A percentile compares a stretch with the other conserved stretches of the same genome.
Evolutionary conservation across 2,329 filamentous ascomycete species (phyloP).

Genomic region (Alternaria dauci): DNA sequence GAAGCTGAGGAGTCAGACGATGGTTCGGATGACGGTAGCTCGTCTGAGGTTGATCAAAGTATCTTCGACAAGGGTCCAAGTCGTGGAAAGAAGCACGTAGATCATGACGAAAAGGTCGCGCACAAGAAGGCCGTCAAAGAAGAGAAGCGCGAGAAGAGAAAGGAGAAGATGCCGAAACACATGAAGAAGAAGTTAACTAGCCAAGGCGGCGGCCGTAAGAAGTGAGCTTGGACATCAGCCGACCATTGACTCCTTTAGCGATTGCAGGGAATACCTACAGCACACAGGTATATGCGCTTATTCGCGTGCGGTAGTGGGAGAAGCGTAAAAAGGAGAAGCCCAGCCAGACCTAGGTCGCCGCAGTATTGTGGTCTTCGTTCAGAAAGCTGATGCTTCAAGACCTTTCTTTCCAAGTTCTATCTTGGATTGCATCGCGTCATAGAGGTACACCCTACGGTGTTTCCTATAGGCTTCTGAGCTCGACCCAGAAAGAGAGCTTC

Average conservation of each 20-base stretch:
- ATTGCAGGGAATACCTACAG: neutral
- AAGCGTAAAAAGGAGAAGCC: neutral
- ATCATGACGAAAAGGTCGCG: constrained; percentile 87
- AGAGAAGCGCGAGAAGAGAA: constrained; percentile 90
- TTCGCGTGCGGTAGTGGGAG: neutral
- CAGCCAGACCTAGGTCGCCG: neutral
- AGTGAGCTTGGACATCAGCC: constrained; percentile 53
- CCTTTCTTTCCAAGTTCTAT: neutral
- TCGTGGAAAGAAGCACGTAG: constrained; percentile 70
- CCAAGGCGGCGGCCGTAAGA: constrained; percentile 64
- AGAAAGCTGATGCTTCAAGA: neutral
- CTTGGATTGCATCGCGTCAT: neutral
- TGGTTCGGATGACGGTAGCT: constrained; percentile 27
- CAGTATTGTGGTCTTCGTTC: neutral
- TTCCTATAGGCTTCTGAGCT: neutral
- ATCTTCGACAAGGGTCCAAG: constrained; percentile 47
- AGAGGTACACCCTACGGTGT: neutral
- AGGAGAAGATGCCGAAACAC: constrained; percentile 96
- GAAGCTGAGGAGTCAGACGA: constrained; percentile 52
- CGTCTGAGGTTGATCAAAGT: constrained; percentile 41
- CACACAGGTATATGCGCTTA: accelerated
- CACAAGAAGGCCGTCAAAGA: constrained; percentile 95
- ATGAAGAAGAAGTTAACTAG: constrained; percentile 88
- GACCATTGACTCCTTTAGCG: neutral
- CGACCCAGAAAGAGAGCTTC: neutral